Evolutionary conservation across 441 rosid species (phyloP).

Genomic region (Gossypium davidsonii): DNA sequence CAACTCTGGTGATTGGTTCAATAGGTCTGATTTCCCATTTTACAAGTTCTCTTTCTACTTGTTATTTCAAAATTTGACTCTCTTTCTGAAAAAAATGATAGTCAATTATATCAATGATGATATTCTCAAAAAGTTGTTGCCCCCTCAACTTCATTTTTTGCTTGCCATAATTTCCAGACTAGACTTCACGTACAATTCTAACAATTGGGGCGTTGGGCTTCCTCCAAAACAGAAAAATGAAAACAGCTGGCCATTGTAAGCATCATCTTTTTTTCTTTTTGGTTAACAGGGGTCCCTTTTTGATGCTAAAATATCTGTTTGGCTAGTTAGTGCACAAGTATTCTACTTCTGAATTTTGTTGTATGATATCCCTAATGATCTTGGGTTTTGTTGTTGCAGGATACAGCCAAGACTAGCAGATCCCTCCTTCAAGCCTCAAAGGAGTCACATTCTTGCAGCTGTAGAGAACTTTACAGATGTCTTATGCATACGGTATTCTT

Average conservation of each 20-base stretch:
- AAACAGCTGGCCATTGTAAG: conserved; percentile 80
- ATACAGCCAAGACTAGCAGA: conserved; percentile 79
- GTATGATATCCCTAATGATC: neutral
- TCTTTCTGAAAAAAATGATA: neutral
- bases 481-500: conserved; percentile 78
- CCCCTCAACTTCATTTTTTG: conserved; percentile 12
- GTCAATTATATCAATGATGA: neutral
- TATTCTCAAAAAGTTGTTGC: neutral
- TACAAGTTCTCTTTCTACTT: conserved; percentile 6
- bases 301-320: neutral
- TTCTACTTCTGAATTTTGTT: conserved; percentile 1
- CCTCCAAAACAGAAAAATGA: conserved; percentile 89
- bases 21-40: conserved; percentile 48
- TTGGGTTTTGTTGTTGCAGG: conserved; percentile 30
- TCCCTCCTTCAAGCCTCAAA: conserved; percentile 84
- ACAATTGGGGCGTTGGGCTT: conserved; percentile 95
- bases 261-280: conserved; percentile 5
- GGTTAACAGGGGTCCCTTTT: neutral
- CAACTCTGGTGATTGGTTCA: conserved; percentile 99
- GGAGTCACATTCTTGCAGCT: conserved; percentile 64
- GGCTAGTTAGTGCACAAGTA: neutral
- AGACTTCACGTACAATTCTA: conserved; percentile 73
- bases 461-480: conserved; percentile 59
- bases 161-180: conserved; percentile 46
- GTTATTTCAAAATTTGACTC: conserved; percentile 2